phyloP scores from a whole-genome alignment of 345 rosid genomes.

The Hibiscus mutabilis region DNA sequence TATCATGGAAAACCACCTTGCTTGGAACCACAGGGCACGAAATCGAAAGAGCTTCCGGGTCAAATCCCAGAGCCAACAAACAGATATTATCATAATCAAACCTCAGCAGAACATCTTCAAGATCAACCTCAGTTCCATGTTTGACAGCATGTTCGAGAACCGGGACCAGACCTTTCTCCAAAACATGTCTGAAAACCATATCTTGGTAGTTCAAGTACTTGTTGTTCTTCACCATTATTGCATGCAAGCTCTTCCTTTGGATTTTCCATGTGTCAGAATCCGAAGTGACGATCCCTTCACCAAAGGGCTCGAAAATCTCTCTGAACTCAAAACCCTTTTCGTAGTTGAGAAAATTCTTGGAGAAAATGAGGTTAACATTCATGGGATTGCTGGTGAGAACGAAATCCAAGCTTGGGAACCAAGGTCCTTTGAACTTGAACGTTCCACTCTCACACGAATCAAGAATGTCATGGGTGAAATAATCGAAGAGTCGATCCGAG shows the following conservation, averaged over 20 bases:
- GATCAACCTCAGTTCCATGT: constrained; percentile 7
- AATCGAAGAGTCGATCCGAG: background rate
- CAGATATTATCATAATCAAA: constrained; percentile 25
- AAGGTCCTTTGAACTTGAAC: constrained; percentile 16
- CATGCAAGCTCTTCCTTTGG: constrained; percentile 15
- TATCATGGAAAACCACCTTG: constrained; percentile 18
- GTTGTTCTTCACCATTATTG: background rate
- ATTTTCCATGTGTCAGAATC: constrained; percentile 15
- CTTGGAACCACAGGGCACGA: constrained; percentile 15
- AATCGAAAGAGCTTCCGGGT: constrained; percentile 16
- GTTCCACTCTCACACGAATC: constrained; percentile 4
- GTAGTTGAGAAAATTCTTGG: constrained; percentile 18
- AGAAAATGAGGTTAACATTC: constrained; percentile 12
- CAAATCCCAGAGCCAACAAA: constrained; percentile 15
- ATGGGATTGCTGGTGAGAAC: constrained; percentile 5
- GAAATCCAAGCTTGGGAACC: constrained; percentile 13
- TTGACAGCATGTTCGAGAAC: constrained; percentile 3
- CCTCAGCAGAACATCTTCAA: constrained; percentile 28
- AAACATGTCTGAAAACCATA: background rate
- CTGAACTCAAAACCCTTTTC: constrained; percentile 11
- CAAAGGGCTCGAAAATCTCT: constrained; percentile 14
- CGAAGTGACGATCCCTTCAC: constrained; percentile 20
- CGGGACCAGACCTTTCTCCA: constrained; percentile 1
- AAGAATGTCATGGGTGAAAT: background rate
- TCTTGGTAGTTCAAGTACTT: background rate